Base-by-base conservation (phyloP, 805 yeast species). In the Wickerhamiella shivajii region DNA sequence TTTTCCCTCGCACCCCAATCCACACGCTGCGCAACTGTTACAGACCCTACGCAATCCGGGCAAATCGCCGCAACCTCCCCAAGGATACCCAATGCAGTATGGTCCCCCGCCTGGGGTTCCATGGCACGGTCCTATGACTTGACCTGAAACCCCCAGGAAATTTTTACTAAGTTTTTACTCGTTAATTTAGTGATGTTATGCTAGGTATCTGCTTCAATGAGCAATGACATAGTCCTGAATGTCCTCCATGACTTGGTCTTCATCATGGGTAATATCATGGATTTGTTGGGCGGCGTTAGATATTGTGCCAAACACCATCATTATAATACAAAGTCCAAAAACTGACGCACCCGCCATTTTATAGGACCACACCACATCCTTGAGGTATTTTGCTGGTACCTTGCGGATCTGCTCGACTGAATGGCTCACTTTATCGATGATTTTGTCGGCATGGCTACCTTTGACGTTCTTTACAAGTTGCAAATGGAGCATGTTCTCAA, bases 311-410 rank as follows among this genome's bases (percentile, higher is more conserved):
- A 67, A 13, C 3, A 55, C 39, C 6, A 64, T 57, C 6, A 67
- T 52, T 1, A 51, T 55, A 1, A 66, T 40, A 27, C 69, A 60
- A 44, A 69, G 64, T 2, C 44, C 42, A 36, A 72, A 61, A 1
- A 75, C 71, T 1, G 65, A 62, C 27, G 59, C 62, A 20, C 71
- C 62, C 0, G 74, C 75, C 13, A 46, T 25, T 16, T 51, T 59
- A 48, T 74, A 75, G 3, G 73, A 58, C 12, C 47, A 47, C 18
- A 53, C 49, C 18, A 69, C 56, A 2, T 60, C 62, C 2, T 47
- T 51, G 37, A 53, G 61, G 33, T 64, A 63, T 27, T 55, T 38
- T 27, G 55, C 45, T 9, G 79, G 77, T 0, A 71, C 65, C 3
- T 52, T 51, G 37, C 56, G 53, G 16, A 64, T 57, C 32, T 69